Conservation (phyloP, 2,329 filamentous ascomycete species). For the Pseudogymnoascus sp. region DNA sequence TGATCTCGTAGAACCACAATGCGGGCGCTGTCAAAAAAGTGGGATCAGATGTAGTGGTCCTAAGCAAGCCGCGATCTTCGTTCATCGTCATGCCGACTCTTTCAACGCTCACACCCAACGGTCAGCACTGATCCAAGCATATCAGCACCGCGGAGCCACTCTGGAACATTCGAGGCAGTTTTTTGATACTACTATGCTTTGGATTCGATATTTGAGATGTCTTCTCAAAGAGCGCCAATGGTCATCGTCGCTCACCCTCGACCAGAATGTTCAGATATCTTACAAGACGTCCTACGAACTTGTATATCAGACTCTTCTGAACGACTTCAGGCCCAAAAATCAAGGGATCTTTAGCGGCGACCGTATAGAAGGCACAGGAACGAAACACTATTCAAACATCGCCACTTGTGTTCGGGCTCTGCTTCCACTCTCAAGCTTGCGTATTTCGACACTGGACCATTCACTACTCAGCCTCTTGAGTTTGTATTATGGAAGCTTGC, state of each 20-base stretch:
- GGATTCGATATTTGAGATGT: background rate
- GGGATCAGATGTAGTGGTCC: background rate
- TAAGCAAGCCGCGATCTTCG: background rate
- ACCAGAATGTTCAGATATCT: background rate
- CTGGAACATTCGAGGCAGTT: background rate
- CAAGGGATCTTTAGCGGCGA: background rate
- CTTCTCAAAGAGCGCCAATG: background rate
- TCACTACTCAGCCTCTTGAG: background rate
- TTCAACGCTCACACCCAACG: background rate
- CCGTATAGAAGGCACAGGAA: background rate
- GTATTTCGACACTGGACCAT: background rate
- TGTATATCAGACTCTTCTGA: background rate
- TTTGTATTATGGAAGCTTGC: background rate
- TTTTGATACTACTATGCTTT: background rate
- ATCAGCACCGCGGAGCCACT: background rate
- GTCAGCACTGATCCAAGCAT: background rate
- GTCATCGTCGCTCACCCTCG: background rate
- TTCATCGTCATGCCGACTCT: background rate
- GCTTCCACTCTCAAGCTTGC: background rate
- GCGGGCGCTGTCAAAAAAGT: background rate
- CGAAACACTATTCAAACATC: background rate
- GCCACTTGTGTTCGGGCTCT: background rate
- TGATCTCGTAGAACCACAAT: background rate
- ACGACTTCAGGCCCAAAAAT: background rate
- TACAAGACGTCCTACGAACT: background rate